These are phyloP conservation scores for Babesia ovata DNA, from an alignment of 169 alveolate genomes.

Conservation along the genomic window DNA sequence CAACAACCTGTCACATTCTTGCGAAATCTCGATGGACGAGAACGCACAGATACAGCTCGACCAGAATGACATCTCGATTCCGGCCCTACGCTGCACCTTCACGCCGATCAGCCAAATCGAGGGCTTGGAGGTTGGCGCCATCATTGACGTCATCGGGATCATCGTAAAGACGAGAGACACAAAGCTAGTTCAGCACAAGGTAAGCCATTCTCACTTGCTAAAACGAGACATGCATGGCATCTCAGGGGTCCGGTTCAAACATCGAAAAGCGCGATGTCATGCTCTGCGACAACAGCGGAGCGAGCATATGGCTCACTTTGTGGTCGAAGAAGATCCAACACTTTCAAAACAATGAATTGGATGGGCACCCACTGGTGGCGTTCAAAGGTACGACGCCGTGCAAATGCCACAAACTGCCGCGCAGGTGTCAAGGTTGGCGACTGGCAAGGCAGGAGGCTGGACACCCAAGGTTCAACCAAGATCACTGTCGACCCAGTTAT, in stretches of 20 bases:
- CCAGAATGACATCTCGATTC: conserved; percentile 72
- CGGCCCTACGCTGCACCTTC: conserved; percentile 69
- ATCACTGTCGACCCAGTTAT: conserved; percentile 70
- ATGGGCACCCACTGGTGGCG: conserved; percentile 53
- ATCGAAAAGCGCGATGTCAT: conserved; percentile 71
- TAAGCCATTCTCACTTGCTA: neutral
- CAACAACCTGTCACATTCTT: conserved; percentile 71
- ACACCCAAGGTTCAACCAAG: conserved; percentile 69
- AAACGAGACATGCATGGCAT: conserved; percentile 20
- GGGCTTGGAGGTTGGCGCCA: conserved; percentile 57
- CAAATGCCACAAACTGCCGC: neutral
- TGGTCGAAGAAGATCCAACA: conserved; percentile 71
- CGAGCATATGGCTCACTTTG: conserved; percentile 70
- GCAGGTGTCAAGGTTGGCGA: conserved; percentile 71
- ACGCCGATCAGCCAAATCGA: conserved; percentile 66
- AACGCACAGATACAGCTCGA: conserved; percentile 69
- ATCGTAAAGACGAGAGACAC: conserved; percentile 37
- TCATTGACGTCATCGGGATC: conserved; percentile 74
- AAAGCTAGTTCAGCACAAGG: conserved; percentile 49
- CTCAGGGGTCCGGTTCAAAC: conserved; percentile 66
- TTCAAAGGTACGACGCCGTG: conserved; percentile 41
- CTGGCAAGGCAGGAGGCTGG: conserved; percentile 79
- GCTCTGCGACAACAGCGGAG: conserved; percentile 66
- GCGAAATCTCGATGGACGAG: conserved; percentile 75
- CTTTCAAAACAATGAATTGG: conserved; percentile 22